These are phyloP conservation scores for Aureobasidium namibiae DNA, from an alignment of 2,329 filamentous ascomycete species.

Conservation along the genomic window DNA sequence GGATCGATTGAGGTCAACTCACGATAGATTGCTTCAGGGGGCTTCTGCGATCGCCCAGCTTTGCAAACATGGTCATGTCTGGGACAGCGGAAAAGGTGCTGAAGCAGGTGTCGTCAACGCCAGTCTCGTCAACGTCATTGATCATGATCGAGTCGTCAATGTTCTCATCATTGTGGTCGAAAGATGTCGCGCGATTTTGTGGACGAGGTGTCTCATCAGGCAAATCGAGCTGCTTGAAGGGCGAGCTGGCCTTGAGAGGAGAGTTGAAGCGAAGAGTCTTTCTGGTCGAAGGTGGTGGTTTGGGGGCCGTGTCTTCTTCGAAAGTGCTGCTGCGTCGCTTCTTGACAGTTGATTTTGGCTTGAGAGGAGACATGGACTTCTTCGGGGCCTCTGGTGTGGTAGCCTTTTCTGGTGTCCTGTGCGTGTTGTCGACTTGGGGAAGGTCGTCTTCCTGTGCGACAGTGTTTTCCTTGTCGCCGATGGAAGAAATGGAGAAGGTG, in stretches of 20 bases:
- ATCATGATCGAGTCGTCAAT: slow-evolving; percentile 4
- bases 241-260: slow-evolving; percentile 12
- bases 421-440: slow-evolving; percentile 27
- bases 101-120: slow-evolving; percentile 62
- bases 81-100: slow-evolving; percentile 86
- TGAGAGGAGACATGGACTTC: slow-evolving; percentile 19
- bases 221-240: slow-evolving; percentile 5
- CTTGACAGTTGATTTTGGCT: slow-evolving; percentile 19
- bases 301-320: background rate
- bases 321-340: slow-evolving; percentile 17
- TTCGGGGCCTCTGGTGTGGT: slow-evolving; percentile 13
- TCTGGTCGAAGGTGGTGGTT: slow-evolving; percentile 14
- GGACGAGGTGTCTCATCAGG: slow-evolving; percentile 18
- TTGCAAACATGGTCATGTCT: slow-evolving; percentile 75
- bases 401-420: slow-evolving; percentile 13
- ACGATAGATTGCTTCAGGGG: slow-evolving; percentile 8
- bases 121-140: slow-evolving; percentile 26
- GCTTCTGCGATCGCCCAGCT: slow-evolving; percentile 48
- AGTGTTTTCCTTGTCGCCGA: slow-evolving; percentile 6
- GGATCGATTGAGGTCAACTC: background rate
- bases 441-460: slow-evolving; percentile 9
- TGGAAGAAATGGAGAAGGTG: background rate
- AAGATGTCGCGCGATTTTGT: slow-evolving; percentile 12
- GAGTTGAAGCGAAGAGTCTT: slow-evolving; percentile 20
- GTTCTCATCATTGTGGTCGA: background rate